Evolutionary conservation across 2,329 filamentous ascomycete species (phyloP).

Genomic region (Orbilia oligospora): DNA sequence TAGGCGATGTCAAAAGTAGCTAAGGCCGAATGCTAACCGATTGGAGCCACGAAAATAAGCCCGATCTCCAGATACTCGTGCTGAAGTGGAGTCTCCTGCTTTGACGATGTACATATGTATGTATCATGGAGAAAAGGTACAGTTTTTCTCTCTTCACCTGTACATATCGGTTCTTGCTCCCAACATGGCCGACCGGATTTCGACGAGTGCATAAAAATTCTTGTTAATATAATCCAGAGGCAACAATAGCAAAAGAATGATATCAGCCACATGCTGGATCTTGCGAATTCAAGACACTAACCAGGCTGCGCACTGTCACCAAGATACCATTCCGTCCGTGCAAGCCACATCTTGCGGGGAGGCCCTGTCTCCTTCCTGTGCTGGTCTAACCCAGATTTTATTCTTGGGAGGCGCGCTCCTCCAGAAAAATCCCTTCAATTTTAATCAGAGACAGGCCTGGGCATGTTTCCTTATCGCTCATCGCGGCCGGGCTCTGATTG

Average conservation of each 20-base stretch:
- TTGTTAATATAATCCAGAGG: conserved; percentile 21
- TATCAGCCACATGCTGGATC: conserved; percentile 60
- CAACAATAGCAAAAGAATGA: conserved; percentile 46
- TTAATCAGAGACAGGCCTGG: conserved; percentile 59
- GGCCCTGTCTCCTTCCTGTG: conserved; percentile 42
- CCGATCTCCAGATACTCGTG: conserved; percentile 56
- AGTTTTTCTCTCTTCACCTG: conserved; percentile 24
- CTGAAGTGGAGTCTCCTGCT: conserved; percentile 34
- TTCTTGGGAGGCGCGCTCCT: conserved; percentile 60
- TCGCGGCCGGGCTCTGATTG: conserved; percentile 46
- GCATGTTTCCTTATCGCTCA: conserved; percentile 56
- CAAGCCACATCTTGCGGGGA: conserved; percentile 61
- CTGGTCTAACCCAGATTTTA: conserved; percentile 36
- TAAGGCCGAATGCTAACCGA: conserved; percentile 56
- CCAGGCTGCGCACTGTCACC: conserved; percentile 49
- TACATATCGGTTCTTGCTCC: conserved; percentile 18
- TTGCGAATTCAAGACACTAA: conserved; percentile 61
- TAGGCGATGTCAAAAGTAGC: conserved; percentile 56
- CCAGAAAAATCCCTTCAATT: conserved; percentile 61
- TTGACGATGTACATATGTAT: neutral
- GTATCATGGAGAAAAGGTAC: conserved; percentile 12
- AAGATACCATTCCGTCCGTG: conserved; percentile 55
- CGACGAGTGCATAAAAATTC: conserved; percentile 47
- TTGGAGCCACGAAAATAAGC: conserved; percentile 61
- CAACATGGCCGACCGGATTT: conserved; percentile 48